A percentile compares a stretch with the other conserved stretches of the same genome.
Evolutionary conservation across 352 stramenopile species (phyloP).

Genomic region (Phytophthora nicotianae): DNA sequence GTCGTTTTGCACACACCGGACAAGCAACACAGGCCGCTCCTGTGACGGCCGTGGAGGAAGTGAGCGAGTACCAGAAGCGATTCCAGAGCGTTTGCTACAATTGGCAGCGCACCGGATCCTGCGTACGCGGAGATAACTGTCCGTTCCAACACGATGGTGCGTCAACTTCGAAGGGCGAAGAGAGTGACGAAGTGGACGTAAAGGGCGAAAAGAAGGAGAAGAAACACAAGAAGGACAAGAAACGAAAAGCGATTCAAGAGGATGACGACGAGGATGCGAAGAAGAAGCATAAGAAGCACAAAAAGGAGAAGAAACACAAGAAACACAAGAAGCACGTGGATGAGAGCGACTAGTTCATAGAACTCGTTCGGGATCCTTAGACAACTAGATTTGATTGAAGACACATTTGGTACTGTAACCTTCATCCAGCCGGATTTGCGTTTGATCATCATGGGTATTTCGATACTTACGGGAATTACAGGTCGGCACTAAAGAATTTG

Average conservation of each 20-base stretch:
- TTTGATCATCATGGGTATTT: neutral
- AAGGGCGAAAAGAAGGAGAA: constrained; percentile 21
- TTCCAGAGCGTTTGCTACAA: constrained; percentile 75
- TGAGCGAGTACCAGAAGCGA: constrained; percentile 67
- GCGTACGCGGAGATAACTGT: constrained; percentile 48
- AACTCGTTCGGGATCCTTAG: neutral
- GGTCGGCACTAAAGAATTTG: neutral
- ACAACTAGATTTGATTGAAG: constrained; percentile 18
- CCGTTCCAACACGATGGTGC: constrained; percentile 56
- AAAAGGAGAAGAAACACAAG: constrained; percentile 44
- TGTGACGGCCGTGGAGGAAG: constrained; percentile 49
- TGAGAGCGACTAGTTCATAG: constrained; percentile 19
- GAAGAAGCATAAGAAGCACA: constrained; percentile 41
- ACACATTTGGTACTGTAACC: neutral
- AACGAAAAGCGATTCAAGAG: constrained; percentile 20
- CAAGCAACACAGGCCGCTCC: constrained; percentile 20
- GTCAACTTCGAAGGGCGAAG: constrained; percentile 5
- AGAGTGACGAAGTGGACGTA: constrained; percentile 11
- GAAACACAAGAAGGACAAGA: constrained; percentile 38
- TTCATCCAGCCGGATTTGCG: neutral
- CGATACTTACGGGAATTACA: neutral
- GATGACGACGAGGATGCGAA: constrained; percentile 16
- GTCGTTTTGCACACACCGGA: constrained; percentile 61
- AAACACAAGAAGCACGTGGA: constrained; percentile 32
- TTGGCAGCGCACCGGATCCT: constrained; percentile 52